These are phyloP conservation scores for Monosporascus sp. DNA, from an alignment of 2,329 filamentous ascomycete species.

Conservation along the genomic window DNA sequence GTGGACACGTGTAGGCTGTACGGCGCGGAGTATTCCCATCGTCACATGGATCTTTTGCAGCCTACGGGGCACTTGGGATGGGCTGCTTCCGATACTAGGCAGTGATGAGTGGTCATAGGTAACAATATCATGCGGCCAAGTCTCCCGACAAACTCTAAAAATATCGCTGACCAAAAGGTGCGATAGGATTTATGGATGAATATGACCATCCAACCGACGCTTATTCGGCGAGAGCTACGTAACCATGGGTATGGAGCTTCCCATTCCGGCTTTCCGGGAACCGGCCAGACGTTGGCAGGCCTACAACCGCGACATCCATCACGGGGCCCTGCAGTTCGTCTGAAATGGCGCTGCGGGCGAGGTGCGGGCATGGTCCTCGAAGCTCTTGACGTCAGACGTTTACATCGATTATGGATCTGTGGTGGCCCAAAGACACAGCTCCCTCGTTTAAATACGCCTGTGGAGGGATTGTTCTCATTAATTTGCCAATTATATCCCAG, in stretches of 20 bases:
- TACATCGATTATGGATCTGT: background rate
- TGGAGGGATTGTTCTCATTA: constrained; percentile 14
- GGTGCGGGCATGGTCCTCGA: background rate
- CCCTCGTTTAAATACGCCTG: background rate
- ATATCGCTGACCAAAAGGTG: background rate
- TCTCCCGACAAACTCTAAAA: too few relatives aligned
- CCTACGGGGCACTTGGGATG: background rate
- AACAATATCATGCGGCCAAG: background rate
- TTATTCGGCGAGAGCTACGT: background rate
- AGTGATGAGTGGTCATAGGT: background rate
- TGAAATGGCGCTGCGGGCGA: background rate
- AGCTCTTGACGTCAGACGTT: background rate
- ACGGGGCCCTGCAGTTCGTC: background rate
- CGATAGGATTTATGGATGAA: background rate
- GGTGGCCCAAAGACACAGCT: background rate
- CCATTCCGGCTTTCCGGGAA: background rate
- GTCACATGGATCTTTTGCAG: background rate
- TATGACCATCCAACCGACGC: background rate
- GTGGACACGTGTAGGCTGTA: background rate
- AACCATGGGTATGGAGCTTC: background rate
- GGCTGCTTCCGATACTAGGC: too few relatives aligned
- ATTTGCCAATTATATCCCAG: constrained; percentile 13
- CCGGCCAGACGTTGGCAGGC: background rate
- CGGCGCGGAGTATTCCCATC: background rate
- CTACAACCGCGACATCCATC: background rate